These are phyloP conservation scores for Ilex aquifolium DNA, from an alignment of 257 asterid species.

Conservation along the genomic window DNA sequence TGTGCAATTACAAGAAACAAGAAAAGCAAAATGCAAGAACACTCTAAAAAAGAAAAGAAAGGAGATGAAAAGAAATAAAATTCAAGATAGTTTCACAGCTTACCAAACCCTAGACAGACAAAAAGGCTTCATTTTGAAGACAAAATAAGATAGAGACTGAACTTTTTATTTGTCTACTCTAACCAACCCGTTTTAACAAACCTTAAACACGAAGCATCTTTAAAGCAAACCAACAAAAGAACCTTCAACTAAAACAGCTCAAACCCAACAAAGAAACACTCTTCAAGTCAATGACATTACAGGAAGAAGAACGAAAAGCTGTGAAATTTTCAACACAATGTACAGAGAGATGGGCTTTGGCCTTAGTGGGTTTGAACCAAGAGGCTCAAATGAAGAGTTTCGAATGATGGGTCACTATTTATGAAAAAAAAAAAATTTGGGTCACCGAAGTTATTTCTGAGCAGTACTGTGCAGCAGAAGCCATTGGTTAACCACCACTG, in stretches of 20 bases:
- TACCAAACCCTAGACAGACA: conserved; percentile 17
- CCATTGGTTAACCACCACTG: no score
- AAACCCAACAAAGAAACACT: neutral
- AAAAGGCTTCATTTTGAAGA: conserved; percentile 30
- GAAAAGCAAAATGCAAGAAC: no score
- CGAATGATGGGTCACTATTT: no score
- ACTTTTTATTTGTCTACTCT: conserved; percentile 22
- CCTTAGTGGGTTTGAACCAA: no score
- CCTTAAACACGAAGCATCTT: conserved; percentile 14
- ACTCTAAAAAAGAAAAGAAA: neutral
- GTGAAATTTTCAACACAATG: neutral
- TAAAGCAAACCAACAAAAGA: neutral
- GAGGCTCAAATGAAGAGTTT: conserved; percentile 5
- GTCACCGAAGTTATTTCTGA: no score
- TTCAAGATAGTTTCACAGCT: conserved; percentile 20
- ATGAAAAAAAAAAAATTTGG: no score
- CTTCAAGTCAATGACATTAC: neutral
- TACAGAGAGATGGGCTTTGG: neutral
- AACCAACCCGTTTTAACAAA: conserved; percentile 22
- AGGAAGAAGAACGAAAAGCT: conserved; percentile 4
- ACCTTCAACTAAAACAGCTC: neutral
- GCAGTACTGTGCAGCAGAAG: no score
- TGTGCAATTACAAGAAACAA: no score
- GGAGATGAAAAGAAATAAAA: conserved; percentile 4
- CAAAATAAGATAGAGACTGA: conserved; percentile 22